Conservation (phyloP, 1,284 basidiomycete genomes). For the Puccinia triticina region DNA sequence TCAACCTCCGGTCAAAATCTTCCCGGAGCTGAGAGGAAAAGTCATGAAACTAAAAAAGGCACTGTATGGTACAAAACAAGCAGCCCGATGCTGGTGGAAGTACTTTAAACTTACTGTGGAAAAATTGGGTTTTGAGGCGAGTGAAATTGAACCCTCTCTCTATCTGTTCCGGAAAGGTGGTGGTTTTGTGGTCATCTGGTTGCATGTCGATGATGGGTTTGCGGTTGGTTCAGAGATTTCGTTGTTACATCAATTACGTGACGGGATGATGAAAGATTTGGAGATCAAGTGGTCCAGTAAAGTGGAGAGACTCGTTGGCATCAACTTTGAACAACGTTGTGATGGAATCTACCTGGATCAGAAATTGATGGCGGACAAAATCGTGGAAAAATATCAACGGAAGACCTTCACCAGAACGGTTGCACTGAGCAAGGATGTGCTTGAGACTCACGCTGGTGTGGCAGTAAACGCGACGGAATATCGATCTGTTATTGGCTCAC, state of each 20-base stretch:
- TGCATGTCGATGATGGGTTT: neutral
- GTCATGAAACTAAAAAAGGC: neutral
- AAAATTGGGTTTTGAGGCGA: neutral
- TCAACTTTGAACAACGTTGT: neutral
- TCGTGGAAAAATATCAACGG: too few species aligned
- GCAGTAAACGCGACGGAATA: neutral
- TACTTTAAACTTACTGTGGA: neutral
- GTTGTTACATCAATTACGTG: neutral
- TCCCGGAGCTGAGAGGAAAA: neutral
- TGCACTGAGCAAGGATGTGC: neutral
- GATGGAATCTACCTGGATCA: neutral
- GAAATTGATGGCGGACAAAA: neutral
- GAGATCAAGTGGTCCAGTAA: neutral
- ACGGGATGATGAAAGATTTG: neutral
- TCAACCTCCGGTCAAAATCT: neutral
- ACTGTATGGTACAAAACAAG: constrained; percentile 12
- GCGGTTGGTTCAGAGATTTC: neutral
- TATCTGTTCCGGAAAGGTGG: constrained; percentile 15
- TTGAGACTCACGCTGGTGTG: neutral
- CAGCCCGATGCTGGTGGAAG: constrained; percentile 23
- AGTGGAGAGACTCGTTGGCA: neutral
- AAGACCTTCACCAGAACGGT: too few species aligned
- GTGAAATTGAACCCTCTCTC: neutral
- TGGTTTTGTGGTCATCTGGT: neutral
- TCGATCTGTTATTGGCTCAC: neutral